Evolutionary conservation across 257 asterid species (phyloP), one percentile per base, ranked within the genome.

Genomic region (Hygrophila difformis): DNA sequence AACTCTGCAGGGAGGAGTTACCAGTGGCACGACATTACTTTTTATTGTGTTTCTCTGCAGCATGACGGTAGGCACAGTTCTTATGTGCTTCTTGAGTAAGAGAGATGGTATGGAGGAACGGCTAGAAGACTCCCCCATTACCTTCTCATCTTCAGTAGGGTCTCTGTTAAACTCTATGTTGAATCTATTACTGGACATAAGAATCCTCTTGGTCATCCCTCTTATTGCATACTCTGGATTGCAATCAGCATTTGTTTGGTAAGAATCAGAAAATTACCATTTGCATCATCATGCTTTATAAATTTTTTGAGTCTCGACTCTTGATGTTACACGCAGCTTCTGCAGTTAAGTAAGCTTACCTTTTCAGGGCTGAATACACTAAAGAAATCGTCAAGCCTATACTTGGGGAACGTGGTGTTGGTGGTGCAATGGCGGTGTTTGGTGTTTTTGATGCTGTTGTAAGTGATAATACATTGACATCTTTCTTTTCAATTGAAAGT

Each of bases 241-340:
- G 49, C 99, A 91, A 48, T 84, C 74, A 66, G 95, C 99, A 29
- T 89, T 91, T 64, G 93, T 89, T 45, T 84, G 97, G 97, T 89
- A 84, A 74, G 50, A 21, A 44, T 26, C 33, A 12, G 7, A 5
- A 44, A 15, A 13, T 33, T 51, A 41, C 38, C 24, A 18, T 61
- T 33, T 23, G 49, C 41, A 39, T 31, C 17, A 20, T 57, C 39
- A n/a, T 47, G 15, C 15, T 37, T 18, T 39, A 57, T 18, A 13
- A 26, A 8, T 26, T 26, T 26, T 3, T 8, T 34, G 44, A 19
- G 37, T 13, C 20, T 47, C 15, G 14, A 13, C 23, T 34, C 57
- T 5, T 39, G 3, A 6, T 18, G 16, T 45, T 41, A 18, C 20
- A 8, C 18, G 38, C 35, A 28, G 43, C 17, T 48, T 59, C 53